Evolutionary conservation across 495 filamentous ascomycete genomes (phyloP).

Genomic region (Baudoinia panamericana): DNA sequence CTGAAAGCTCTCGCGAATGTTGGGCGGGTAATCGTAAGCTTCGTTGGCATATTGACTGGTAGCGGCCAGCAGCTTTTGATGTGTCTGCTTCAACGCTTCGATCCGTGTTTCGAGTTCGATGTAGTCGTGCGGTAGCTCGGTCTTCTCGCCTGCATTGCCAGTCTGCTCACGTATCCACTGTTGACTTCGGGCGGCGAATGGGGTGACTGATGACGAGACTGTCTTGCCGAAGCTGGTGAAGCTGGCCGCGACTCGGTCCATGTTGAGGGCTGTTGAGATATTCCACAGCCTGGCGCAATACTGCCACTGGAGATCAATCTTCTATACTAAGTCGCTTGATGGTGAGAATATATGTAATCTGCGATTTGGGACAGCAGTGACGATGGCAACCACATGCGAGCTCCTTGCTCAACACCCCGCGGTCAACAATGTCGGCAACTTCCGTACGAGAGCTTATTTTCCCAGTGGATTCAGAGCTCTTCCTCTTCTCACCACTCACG

Average conservation of each 20-base stretch:
- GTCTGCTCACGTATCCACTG: slow-evolving; percentile 96
- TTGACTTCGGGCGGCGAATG: slow-evolving; percentile 84
- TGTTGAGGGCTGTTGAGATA: slow-evolving; percentile 5
- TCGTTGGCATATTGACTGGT: slow-evolving; percentile 94
- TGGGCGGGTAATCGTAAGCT: slow-evolving; percentile 97
- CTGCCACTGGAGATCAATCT: too few species aligned
- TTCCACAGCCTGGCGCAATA: too few species aligned
- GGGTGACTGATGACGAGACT: slow-evolving; percentile 43
- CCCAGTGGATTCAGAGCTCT: too few species aligned
- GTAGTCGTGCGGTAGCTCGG: slow-evolving; percentile 92
- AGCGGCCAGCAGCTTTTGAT: slow-evolving; percentile 90
- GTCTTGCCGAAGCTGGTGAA: slow-evolving; percentile 12
- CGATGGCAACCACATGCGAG: too few species aligned
- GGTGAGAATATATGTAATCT: too few species aligned
- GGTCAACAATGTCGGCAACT: too few species aligned
- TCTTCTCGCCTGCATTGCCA: slow-evolving; percentile 93
- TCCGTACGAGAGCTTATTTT: too few species aligned
- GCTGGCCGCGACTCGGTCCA: slow-evolving; percentile 19
- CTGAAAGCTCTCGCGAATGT: slow-evolving; percentile 93
- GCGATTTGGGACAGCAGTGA: too few species aligned
- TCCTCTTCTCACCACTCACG: too few species aligned
- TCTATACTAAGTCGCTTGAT: too few species aligned
- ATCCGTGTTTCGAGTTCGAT: slow-evolving; percentile 97
- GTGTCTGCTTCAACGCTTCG: slow-evolving; percentile 91
- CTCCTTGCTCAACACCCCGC: too few species aligned